Conservation (phyloP, 768 basidiomycete species). For the Tubosaeta sp. region DNA sequence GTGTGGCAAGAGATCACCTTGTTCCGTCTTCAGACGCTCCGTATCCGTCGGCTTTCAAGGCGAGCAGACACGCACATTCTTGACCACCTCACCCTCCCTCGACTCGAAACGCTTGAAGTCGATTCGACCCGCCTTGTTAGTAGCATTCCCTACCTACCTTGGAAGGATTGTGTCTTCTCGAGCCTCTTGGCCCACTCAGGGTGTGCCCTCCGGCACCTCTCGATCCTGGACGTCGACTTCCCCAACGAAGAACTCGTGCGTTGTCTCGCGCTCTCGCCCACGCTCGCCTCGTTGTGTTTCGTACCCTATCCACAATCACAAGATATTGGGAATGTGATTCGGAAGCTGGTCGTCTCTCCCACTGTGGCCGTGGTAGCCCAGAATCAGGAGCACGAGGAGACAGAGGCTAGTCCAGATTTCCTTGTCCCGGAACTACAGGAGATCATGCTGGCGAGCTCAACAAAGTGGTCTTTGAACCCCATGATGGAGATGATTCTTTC, state of each 20-base stretch:
- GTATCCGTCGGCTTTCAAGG: too few species aligned
- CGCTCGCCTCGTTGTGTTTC: slow-evolving; percentile 8
- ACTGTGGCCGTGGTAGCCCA: neutral
- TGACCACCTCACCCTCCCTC: too few species aligned
- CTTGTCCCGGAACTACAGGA: slow-evolving; percentile 7
- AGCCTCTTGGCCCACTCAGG: slow-evolving; percentile 4
- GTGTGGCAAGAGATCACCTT: too few species aligned
- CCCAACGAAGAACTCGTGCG: slow-evolving; percentile 15
- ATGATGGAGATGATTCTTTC: slow-evolving; percentile 9
- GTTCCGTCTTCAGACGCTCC: too few species aligned
- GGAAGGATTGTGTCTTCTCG: neutral
- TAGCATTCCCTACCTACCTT: too few species aligned
- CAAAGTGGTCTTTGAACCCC: slow-evolving; percentile 4
- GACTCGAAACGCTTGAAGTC: too few species aligned
- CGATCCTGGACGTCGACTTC: slow-evolving; percentile 6
- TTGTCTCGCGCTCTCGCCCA: slow-evolving; percentile 11
- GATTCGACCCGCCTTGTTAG: too few species aligned
- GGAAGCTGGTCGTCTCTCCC: neutral
- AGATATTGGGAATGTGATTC: too few species aligned
- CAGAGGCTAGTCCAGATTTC: too few species aligned
- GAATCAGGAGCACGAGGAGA: too few species aligned
- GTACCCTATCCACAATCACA: slow-evolving; percentile 16
- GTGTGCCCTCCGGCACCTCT: neutral
- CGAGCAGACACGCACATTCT: too few species aligned
- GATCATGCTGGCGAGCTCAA: slow-evolving; percentile 12